These are phyloP conservation scores for Pyrrhoderma noxium DNA, from an alignment of 1,284 basidiomycete species.

Conservation along the genomic window DNA sequence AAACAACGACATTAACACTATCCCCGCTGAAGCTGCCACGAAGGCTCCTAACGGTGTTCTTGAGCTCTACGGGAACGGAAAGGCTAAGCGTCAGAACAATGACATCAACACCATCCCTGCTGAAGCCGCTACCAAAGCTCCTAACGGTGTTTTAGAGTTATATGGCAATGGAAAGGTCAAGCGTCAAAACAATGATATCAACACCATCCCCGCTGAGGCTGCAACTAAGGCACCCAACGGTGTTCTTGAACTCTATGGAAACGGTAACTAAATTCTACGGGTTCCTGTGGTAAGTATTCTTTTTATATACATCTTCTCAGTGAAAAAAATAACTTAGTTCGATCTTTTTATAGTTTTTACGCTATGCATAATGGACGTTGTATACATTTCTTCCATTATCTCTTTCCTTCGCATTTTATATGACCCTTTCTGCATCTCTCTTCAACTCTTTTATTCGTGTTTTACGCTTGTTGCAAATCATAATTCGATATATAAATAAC, in stretches of 20 bases:
- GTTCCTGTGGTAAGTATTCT: too few species aligned
- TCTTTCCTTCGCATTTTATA: not conserved
- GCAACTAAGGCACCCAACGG: conserved; percentile 21
- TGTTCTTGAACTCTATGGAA: conserved; percentile 22
- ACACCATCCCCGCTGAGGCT: conserved; percentile 23
- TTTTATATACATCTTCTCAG: too few species aligned
- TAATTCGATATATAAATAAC: too few species aligned
- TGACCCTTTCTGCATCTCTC: not conserved
- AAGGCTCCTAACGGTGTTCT: conserved; percentile 24
- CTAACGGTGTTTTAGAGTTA: conserved; percentile 22
- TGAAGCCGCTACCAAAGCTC: conserved; percentile 29
- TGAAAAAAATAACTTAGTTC: too few species aligned
- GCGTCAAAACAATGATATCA: conserved; percentile 14
- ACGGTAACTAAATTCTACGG: conserved; percentile 17
- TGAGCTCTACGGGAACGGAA: conserved; percentile 21
- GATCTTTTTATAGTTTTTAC: not conserved
- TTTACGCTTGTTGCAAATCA: too few species aligned
- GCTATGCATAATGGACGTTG: not conserved
- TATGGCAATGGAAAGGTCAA: conserved; percentile 14
- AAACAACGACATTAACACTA: conserved; percentile 24
- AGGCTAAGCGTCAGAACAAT: conserved; percentile 20
- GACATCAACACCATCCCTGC: conserved; percentile 25
- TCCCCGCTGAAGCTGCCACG: conserved; percentile 29
- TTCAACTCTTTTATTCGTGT: too few species aligned
- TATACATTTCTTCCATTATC: not conserved